Evolutionary conservation across 139 green algal genomes (phyloP).

Genomic region (Bryopsis sp.): DNA sequence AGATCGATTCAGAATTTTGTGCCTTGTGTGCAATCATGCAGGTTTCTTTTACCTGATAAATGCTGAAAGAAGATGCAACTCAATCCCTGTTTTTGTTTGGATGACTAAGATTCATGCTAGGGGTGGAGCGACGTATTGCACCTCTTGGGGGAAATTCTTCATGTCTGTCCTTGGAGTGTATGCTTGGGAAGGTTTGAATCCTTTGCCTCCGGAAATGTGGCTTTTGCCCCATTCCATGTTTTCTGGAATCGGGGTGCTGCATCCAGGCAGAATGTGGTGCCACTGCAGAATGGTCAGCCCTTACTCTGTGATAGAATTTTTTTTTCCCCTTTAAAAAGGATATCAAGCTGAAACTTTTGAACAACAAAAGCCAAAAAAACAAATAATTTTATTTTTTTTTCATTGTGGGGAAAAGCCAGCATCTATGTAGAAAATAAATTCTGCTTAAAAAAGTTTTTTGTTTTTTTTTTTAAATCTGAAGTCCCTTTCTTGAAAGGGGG

Average conservation of each 20-base stretch:
- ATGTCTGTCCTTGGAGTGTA: slow-evolving; percentile 89
- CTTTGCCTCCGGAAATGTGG: slow-evolving; percentile 94
- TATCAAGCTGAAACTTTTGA: too few relatives aligned
- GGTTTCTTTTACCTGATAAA: too few relatives aligned
- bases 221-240: slow-evolving; percentile 80
- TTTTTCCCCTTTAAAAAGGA: too few relatives aligned
- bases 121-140: slow-evolving; percentile 74
- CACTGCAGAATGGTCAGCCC: slow-evolving; percentile 88
- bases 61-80: too few relatives aligned
- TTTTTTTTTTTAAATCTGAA: slow-evolving; percentile 1
- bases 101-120: slow-evolving; percentile 68
- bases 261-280: slow-evolving; percentile 96
- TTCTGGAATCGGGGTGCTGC: slow-evolving; percentile 66
- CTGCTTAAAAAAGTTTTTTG: neutral
- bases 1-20: too few relatives aligned
- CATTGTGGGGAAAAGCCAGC: neutral
- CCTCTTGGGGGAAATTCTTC: slow-evolving; percentile 99
- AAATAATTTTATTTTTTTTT: neutral
- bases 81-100: neutral
- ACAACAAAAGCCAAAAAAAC: neutral
- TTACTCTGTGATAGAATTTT: too few relatives aligned
- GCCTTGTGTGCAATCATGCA: too few relatives aligned
- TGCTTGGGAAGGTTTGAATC: slow-evolving; percentile 87
- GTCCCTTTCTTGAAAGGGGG: neutral
- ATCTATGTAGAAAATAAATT: neutral